These are phyloP conservation scores for Kandelia obovata DNA, from an alignment of 345 rosid genomes.

Conservation along the genomic window DNA sequence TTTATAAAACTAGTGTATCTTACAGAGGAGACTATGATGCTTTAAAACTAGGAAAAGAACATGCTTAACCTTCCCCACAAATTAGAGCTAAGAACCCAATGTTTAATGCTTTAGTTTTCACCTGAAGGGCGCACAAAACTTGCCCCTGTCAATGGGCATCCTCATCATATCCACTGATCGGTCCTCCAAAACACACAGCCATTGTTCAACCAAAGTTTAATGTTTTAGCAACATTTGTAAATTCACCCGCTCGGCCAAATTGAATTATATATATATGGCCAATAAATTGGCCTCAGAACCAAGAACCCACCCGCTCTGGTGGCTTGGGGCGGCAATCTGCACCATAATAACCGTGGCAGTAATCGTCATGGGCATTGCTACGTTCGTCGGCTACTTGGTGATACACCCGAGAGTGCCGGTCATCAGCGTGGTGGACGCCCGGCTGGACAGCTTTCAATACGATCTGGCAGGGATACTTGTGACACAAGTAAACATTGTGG, in stretches of 20 bases:
- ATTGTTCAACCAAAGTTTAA: too few relatives aligned
- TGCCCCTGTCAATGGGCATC: background rate
- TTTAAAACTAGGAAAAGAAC: slow-evolving; percentile 57
- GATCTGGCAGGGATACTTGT: slow-evolving; percentile 43
- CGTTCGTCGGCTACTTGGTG: slow-evolving; percentile 63
- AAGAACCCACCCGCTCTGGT: slow-evolving; percentile 54
- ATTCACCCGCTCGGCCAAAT: background rate
- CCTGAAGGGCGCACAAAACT: background rate
- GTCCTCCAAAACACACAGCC: too few relatives aligned
- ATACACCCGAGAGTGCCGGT: slow-evolving; percentile 78
- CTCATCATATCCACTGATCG: too few relatives aligned
- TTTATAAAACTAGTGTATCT: background rate
- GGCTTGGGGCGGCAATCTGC: slow-evolving; percentile 78
- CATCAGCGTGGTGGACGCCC: slow-evolving; percentile 55
- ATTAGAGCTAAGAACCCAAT: slow-evolving; percentile 33
- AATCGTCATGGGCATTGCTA: slow-evolving; percentile 54
- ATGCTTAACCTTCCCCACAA: slow-evolving; percentile 68
- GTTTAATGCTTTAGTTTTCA: background rate
- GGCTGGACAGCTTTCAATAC: slow-evolving; percentile 46
- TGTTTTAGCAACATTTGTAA: background rate
- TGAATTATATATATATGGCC: background rate
- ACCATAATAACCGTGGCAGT: slow-evolving; percentile 54
- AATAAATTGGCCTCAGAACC: background rate
- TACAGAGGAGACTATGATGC: slow-evolving; percentile 11
- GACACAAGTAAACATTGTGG: slow-evolving; percentile 51